Conservation (phyloP, 371 early-diverging fungal species). For the Entomophthora muscae region DNA sequence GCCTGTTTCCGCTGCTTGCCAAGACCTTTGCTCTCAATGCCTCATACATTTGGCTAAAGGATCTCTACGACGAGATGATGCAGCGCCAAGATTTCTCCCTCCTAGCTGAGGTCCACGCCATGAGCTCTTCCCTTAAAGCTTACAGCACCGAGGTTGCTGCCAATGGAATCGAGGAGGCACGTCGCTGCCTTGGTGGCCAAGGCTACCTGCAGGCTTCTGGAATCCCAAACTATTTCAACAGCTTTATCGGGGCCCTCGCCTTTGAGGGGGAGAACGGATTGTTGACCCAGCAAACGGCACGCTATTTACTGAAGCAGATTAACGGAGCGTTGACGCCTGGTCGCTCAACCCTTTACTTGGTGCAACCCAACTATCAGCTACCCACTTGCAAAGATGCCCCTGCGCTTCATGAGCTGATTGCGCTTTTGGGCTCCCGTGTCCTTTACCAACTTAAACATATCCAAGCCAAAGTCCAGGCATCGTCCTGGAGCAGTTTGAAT, state of each 20-base stretch:
- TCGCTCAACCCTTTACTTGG: neutral
- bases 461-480: neutral
- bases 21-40: slow-evolving; percentile 59
- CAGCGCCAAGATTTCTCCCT: slow-evolving; percentile 21
- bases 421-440: neutral
- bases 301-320: slow-evolving; percentile 28
- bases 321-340: neutral
- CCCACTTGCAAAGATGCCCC: neutral
- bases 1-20: slow-evolving; percentile 60
- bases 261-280: slow-evolving; percentile 26
- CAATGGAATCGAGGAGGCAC: slow-evolving; percentile 59
- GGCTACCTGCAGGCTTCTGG: slow-evolving; percentile 59
- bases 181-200: slow-evolving; percentile 65
- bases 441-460: neutral
- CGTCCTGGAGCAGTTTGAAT: neutral
- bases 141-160: slow-evolving; percentile 54
- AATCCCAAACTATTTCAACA: slow-evolving; percentile 48
- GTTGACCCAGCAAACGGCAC: slow-evolving; percentile 35
- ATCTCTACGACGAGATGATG: slow-evolving; percentile 44
- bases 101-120: slow-evolving; percentile 70
- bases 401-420: neutral
- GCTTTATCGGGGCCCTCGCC: slow-evolving; percentile 47
- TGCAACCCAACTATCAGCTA: neutral
- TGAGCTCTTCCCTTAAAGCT: slow-evolving; percentile 66
- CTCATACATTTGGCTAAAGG: slow-evolving; percentile 45